Base-by-base conservation (phyloP, 345 rosid genomes). In the Populus simonii region DNA sequence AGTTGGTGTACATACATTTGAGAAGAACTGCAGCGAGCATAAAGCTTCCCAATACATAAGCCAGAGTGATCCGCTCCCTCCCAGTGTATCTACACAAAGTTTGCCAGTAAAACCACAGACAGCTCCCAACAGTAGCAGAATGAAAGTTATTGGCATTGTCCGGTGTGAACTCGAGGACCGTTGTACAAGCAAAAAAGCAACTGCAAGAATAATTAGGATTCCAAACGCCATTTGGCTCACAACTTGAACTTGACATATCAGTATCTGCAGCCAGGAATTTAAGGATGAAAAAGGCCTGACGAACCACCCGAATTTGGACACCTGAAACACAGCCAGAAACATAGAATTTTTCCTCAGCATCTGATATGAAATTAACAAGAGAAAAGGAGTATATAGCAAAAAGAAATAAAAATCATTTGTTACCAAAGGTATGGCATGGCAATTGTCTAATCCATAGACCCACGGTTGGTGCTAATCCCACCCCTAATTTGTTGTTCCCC, bases 51-150 rank as follows among this genome's bases (percentile, higher is more conserved):
- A 96, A 61, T 87, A 82, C 2, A 87, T 18, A 13, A 94, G 87
- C 99, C 99, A 96, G 36, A 69, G 82, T 8, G 80, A 74, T 62
- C 98, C 99, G 1, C 85, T 80, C 38, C 99, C 98, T 17, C 98
- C 98, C 35, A 96, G 55, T 1, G 95, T 89, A 83, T 94, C 98
- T 1, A 94, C 89, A 38, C 99, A 92, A 20, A 91, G 63, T 85
- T 92, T 96, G 53, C 95, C 98, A 0, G 92, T 86, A 49, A 86
- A 79, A 74, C 97, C 99, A 71, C 99, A 92, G 17, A 57, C 77
- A 39, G 73, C 71, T 75, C 97, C 99, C 23, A 94, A 82, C 72
- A 94, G 86, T 67, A 96, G 61, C 27, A 96, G 81, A 10, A 94
- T 85, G 85, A 86, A 87, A 33, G 95, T 90, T 23, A 90, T 67